Base-by-base conservation (phyloP, 495 filamentous ascomycete genomes). In the Penicillium turbatum region DNA sequence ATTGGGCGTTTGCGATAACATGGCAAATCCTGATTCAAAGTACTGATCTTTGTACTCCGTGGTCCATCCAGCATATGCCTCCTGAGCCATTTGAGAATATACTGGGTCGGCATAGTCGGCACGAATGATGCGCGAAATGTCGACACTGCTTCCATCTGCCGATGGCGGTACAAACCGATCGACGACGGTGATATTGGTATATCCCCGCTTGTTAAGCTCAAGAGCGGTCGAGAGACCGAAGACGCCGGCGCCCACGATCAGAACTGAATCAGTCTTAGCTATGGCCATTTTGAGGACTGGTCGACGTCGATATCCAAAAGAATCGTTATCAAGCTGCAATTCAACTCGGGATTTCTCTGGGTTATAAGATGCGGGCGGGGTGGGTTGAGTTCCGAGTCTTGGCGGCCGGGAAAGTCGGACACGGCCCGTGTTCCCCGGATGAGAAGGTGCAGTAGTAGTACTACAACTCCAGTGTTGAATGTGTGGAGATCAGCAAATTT, bases 71-170 rank as follows among this genome's bases (percentile, higher is more conserved):
- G 51, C 55, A 41, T 81, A 84, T 6, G 86, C 86, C 15, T 79
- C 68, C 6, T 76, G 68, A 6, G 74, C 83, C 47, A 90, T 78
- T 13, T 63, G 61, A 17, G 80, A 73, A 61, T 90, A 90, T 8
- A 73, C 74, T 4, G 74, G 66, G 61, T 88, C 81, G 1, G 78
- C 71, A 65, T 90, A 90, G 67, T 90, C 87, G 42, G 84, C 63
- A 27, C 87, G 77, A 55, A 90, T 73, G 49, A 86, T 80, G 35
- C 82, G 78, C 15, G 82, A 84, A 15, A 75, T 77, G 67, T 86
- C 85, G 57, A 81, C 73, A 50, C 76, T 80, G 35, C 80, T 71
- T 42, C 76, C 76, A 55, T 86, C 78, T 9, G 74, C 74, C 12
- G 79, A 63, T 10, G 83, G 84, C 64, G 13, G 79, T 64, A 70